Evolutionary conservation across 2,329 filamentous ascomycete species (phyloP), one percentile per base, ranked within the genome.

Genomic region (Trichophyton mentagrophytes): DNA sequence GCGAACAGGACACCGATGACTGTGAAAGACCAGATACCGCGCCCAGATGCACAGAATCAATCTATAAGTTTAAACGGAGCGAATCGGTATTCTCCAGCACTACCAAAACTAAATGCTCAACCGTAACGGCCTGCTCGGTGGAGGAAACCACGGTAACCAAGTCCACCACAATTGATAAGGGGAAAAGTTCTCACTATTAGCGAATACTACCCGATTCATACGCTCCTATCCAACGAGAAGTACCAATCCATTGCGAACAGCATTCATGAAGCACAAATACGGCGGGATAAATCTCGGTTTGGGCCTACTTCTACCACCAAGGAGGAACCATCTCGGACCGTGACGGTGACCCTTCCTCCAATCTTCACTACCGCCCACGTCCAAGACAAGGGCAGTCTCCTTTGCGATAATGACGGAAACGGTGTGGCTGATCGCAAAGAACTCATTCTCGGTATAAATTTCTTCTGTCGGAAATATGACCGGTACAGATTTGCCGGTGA

Each of bases 21-120:
- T 61, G 60, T 27, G 60, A 61, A 4, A 49, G 57, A 22, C 25
- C 53, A 13, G 36, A 61, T 25, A 33, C 25, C 3, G 60, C 60
- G 7, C 60, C 40, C 8, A 42, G 51, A 17, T 61, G 60, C 53
- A 61, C 60, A 17, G 60, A 61, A 25, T 8, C 44, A 8, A 53
- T 61, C 13, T 33, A 27, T 36, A 61, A 47, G 22, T 61, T 13
- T 15, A 57, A 40, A 56, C 53, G 51, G 22, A 30, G 17, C 13
- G n/a, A 56, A 13, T 38, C 51, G 15, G 51, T 38, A 56, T 30
- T 33, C 27, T 56, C 25, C 17, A 56, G 51, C 25, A 33, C 51
- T 30, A 56, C 51, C 27, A 56, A 25, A n/a, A 38, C 33, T n/a
- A 11, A 30, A n/a, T 56, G 51, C 8, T 30, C 20, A 17, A 56